phyloP scores from a whole-genome alignment of 192 early-diverging fungal genomes.

The Rhizoclosmatium globosum region DNA sequence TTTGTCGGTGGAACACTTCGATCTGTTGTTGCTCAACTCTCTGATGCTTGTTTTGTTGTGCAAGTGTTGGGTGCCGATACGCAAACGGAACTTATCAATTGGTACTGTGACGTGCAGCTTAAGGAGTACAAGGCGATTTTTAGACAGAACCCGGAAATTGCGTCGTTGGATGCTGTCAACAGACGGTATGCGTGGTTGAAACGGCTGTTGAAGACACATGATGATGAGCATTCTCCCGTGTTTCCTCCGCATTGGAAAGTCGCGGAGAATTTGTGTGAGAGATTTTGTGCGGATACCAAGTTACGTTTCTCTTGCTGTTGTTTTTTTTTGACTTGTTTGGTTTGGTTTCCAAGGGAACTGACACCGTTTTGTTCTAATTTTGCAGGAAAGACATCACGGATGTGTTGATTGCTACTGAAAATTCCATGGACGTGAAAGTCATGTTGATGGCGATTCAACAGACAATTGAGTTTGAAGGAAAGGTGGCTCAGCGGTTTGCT shows the following conservation, averaged over 20 bases:
- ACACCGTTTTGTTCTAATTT: neutral
- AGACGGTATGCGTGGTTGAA: constrained; percentile 94
- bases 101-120: constrained; percentile 86
- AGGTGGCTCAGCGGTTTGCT: constrained; percentile 78
- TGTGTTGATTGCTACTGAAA: constrained; percentile 64
- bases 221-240: constrained; percentile 84
- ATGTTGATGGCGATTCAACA: constrained; percentile 80
- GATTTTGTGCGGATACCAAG: constrained; percentile 88
- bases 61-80: constrained; percentile 74
- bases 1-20: constrained; percentile 50
- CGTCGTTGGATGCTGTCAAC: constrained; percentile 80
- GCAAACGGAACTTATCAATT: constrained; percentile 64
- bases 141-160: constrained; percentile 65
- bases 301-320: constrained; percentile 44
- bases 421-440: constrained; percentile 70
- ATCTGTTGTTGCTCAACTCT: constrained; percentile 58
- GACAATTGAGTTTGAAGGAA: constrained; percentile 91
- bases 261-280: constrained; percentile 69
- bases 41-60: constrained; percentile 81
- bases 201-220: constrained; percentile 84
- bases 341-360: neutral
- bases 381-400: constrained; percentile 71
- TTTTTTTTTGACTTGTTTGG: neutral
- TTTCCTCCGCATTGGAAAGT: constrained; percentile 87
- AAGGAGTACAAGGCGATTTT: constrained; percentile 85